phyloP scores from a whole-genome alignment of 1,139 yeast genomes.

The Suhomyces anneliseae region DNA sequence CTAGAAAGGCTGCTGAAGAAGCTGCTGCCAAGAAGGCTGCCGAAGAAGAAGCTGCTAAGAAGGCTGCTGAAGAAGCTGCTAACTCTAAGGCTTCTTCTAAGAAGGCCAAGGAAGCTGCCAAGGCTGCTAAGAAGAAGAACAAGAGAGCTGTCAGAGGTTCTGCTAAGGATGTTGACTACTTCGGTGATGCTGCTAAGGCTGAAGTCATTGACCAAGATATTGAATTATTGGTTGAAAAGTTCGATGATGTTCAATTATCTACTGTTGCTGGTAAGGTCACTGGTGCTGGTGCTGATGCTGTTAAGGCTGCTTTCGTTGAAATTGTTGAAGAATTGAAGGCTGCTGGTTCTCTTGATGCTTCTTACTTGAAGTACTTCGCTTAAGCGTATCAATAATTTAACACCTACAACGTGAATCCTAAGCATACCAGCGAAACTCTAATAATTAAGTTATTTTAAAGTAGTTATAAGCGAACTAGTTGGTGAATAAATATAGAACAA shows the following conservation, averaged over 20 bases:
- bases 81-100: slow-evolving; percentile 67
- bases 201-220: slow-evolving; percentile 75
- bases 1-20: slow-evolving; percentile 92
- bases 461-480: no score
- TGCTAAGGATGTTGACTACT: slow-evolving; percentile 82
- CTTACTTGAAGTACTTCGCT: slow-evolving; percentile 38
- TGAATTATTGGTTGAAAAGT: slow-evolving; percentile 72
- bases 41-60: slow-evolving; percentile 72
- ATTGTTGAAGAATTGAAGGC: slow-evolving; percentile 44
- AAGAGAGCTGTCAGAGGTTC: slow-evolving; percentile 87
- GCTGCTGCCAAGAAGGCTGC: slow-evolving; percentile 81
- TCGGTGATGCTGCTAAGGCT: slow-evolving; percentile 71
- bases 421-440: no score
- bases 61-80: slow-evolving; percentile 76
- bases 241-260: slow-evolving; percentile 74
- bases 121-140: slow-evolving; percentile 95
- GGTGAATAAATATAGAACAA: no score
- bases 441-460: no score
- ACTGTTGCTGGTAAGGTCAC: slow-evolving; percentile 64
- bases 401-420: not conserved
- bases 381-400: not conserved
- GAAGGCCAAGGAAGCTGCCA: slow-evolving; percentile 97
- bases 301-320: slow-evolving; percentile 52
- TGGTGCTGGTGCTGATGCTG: slow-evolving; percentile 51
- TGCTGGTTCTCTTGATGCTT: slow-evolving; percentile 32